These are phyloP conservation scores for Lanmaoa rubissima DNA, from an alignment of 768 basidiomycete genomes.

Conservation along the genomic window DNA sequence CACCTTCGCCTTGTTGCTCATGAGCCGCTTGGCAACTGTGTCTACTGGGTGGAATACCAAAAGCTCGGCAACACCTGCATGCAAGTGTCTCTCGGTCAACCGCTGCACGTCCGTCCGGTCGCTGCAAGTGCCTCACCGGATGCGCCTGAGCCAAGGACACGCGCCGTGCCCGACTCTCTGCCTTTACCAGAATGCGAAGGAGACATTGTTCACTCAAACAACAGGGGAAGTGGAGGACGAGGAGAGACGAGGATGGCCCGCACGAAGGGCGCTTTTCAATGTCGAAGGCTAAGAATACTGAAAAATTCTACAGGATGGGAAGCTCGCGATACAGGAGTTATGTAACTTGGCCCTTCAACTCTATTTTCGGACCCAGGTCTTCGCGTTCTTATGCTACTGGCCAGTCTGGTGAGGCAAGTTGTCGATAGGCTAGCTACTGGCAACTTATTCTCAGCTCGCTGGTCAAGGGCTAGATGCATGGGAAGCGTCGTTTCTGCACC, in stretches of 20 bases:
- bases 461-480: not conserved
- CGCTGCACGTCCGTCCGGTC: not conserved
- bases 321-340: constrained; percentile 14
- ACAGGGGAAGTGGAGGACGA: not conserved
- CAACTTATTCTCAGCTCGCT: not conserved
- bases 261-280: not conserved
- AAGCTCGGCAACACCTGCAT: constrained; percentile 87
- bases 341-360: constrained; percentile 13
- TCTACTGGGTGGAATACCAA: constrained; percentile 95
- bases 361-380: too few relatives aligned
- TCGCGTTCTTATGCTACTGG: not conserved
- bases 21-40: constrained; percentile 96
- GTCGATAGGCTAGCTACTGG: too few relatives aligned
- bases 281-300: not conserved
- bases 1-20: constrained; percentile 94
- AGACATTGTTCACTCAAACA: constrained; percentile 38
- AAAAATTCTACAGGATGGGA: constrained; percentile 9
- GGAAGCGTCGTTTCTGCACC: not conserved
- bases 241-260: not conserved
- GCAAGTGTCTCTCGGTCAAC: not conserved
- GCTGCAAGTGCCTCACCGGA: constrained; percentile 54
- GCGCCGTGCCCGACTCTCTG: constrained; percentile 86
- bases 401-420: too few relatives aligned
- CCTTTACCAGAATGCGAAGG: constrained; percentile 45
- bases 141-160: constrained; percentile 87